Conservation (phyloP, 2,329 filamentous ascomycete species). For the Colletotrichum shisoi region DNA sequence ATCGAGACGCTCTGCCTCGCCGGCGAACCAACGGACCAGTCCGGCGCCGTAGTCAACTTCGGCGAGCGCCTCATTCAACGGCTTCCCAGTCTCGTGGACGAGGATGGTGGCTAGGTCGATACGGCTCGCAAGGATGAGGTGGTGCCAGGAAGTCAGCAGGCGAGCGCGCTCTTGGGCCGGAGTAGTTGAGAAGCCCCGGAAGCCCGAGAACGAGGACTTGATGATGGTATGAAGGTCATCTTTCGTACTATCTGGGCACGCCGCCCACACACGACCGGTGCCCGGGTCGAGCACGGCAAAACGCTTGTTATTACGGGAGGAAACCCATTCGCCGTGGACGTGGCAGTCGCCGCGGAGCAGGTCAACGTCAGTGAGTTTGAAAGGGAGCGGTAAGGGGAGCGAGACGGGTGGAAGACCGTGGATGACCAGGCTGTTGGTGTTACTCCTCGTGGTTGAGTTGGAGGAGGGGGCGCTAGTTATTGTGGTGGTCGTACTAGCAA, state of each 20-base stretch:
- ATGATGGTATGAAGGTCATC: constrained; percentile 52
- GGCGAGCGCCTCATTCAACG: constrained; percentile 60
- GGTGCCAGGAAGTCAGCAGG: constrained; percentile 50
- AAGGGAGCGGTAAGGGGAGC: constrained; percentile 45
- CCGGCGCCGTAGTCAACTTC: constrained; percentile 64
- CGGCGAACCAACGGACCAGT: constrained; percentile 66
- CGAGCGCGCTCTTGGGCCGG: constrained; percentile 50
- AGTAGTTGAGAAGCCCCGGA: constrained; percentile 50
- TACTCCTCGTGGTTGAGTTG: constrained; percentile 15
- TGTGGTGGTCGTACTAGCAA: constrained; percentile 23
- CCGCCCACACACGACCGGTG: constrained; percentile 58
- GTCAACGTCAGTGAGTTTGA: constrained; percentile 56
- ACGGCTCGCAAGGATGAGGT: constrained; percentile 48
- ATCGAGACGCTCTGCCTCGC: constrained; percentile 59
- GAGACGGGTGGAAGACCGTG: constrained; percentile 19
- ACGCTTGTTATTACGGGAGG: constrained; percentile 55
- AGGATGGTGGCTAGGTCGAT: constrained; percentile 53
- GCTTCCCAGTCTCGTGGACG: constrained; percentile 64
- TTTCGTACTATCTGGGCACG: constrained; percentile 57
- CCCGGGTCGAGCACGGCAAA: constrained; percentile 65
- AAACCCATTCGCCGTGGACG: constrained; percentile 58
- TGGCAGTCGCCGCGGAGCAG: constrained; percentile 60
- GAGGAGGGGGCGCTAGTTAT: constrained; percentile 25
- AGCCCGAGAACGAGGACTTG: constrained; percentile 48
- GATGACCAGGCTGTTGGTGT: constrained; percentile 20